Evolutionary conservation across 805 yeast genomes (phyloP), one percentile per base, ranked within the genome.

Genomic region (Cyberlindnera bimundalis): DNA sequence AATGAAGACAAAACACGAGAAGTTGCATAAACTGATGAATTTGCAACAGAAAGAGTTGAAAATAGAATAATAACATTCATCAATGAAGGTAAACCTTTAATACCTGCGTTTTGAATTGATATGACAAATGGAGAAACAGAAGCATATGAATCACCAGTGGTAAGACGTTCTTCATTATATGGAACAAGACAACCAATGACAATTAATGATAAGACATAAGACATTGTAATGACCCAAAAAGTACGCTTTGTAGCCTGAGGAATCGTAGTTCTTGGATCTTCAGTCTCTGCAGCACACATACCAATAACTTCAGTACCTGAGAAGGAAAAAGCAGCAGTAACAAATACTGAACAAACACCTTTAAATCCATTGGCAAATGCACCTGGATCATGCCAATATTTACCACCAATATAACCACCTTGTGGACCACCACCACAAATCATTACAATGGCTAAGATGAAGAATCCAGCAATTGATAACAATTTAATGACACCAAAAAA

Each of bases 171-270:
- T 44, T 77, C 73, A 45, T 66, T 67, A 56, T 70, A 82, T 10
- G 91, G 90, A 12, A 86, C 91, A 44, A 85, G 68, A 51, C 82
- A 75, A 29, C 89, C 85, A 53, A 68, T 74, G 49, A 71, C 65
- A 43, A 63, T 77, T 59, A 62, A 71, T 51, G 78, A 67, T 11
- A 72, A 62, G 57, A 85, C 66, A 64, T 85, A 84, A 53, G 84
- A 83, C 49, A 81, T 60, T 18, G 80, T 65, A 39, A 84, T 79
- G 61, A 89, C 73, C 89, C 90, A 83, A 64, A 85, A 82, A 6
- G 84, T 86, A 64, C 84, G 87, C 62, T 83, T 84, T 43, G 81
- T 74, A 33, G 93, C 93, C 33, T 71, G 69, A 30, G 93, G 91
- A 40, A 84, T 70, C 2, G 83, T 63, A 42, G 67, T 68, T 50